phyloP scores from a whole-genome alignment of 352 stramenopile species.

The Globisporangium irregulare region DNA sequence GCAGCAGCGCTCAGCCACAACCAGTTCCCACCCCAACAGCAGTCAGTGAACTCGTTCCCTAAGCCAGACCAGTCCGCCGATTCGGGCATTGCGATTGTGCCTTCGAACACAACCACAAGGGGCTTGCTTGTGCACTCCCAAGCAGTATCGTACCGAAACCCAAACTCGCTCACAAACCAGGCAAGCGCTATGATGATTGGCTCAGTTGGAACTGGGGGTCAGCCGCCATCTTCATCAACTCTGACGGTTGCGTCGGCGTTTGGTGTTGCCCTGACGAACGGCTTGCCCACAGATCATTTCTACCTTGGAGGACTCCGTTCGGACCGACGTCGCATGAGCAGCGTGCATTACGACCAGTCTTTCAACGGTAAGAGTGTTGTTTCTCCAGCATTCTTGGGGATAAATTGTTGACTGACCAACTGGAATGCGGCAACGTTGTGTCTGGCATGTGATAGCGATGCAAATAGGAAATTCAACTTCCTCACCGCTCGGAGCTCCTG shows the following conservation, averaged over 20 bases:
- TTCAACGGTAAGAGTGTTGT: slow-evolving; percentile 25
- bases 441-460: slow-evolving; percentile 3
- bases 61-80: slow-evolving; percentile 41
- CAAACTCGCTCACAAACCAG: slow-evolving; percentile 28
- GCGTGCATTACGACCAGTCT: slow-evolving; percentile 55
- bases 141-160: slow-evolving; percentile 16
- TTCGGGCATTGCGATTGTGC: slow-evolving; percentile 37
- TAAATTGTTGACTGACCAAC: background rate
- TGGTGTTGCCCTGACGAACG: slow-evolving; percentile 21
- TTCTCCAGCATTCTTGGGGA: background rate
- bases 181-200: slow-evolving; percentile 15
- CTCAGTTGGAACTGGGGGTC: slow-evolving; percentile 16
- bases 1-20: slow-evolving; percentile 3
- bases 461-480: slow-evolving; percentile 9
- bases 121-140: slow-evolving; percentile 28
- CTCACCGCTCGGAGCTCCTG: background rate
- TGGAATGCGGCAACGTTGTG: background rate
- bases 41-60: slow-evolving; percentile 26
- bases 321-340: slow-evolving; percentile 43
- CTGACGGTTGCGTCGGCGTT: slow-evolving; percentile 54
- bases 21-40: slow-evolving; percentile 19
- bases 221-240: slow-evolving; percentile 25
- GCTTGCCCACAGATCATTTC: slow-evolving; percentile 26
- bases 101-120: slow-evolving; percentile 48
- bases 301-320: slow-evolving; percentile 38